Evolutionary conservation across 2,329 filamentous ascomycete genomes (phyloP), one percentile per base, ranked within the genome.

Genomic region (Colletotrichum sp.): DNA sequence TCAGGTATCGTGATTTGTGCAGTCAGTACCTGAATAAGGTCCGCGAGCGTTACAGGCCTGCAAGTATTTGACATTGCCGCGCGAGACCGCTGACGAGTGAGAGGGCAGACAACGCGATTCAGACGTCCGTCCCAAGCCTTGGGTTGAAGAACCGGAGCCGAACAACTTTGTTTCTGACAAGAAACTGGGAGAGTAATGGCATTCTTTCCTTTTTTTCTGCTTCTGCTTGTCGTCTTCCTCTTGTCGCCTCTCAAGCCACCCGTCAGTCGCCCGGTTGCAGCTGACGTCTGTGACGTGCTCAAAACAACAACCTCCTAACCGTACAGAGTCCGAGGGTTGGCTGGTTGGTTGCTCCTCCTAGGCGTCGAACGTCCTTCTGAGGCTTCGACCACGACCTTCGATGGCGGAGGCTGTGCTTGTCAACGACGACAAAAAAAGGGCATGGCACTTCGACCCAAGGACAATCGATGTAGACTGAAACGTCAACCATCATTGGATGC

Each of bases 391-490:
- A 48, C 32, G 21, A 64, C 69, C 30, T 48, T 73, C 62, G 55
- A 72, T 62, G 69, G 63, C 58, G 56, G 56, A 73, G 69, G 43
- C 56, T 68, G 69, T 73, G 73, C 69, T 63, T 73, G 73, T 73
- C 73, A 68, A 75, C 63, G 68, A 28, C 66, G 43, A 58, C 21
- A 43, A 64, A 38, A 62, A 48, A 38, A 59, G 59, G 69, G 28
- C 61, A 34, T 71, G 72, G 63, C 69, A 63, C 62, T 26, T 67
- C 28, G 62, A 58, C 56, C 56, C 69, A 75, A 63, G 73, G 63
- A 38, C 69, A 59, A 75, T 70, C 73, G 56, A 64, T 73, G 73
- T 21, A 75, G 73, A 73, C 69, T 75, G 73, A 75, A 75, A 75
- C 73, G 63, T 58, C 73, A 75, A 16, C 52, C 56, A 73, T 67